Conservation (phyloP, 495 filamentous ascomycete species). For the Xylaria bambusicola region DNA sequence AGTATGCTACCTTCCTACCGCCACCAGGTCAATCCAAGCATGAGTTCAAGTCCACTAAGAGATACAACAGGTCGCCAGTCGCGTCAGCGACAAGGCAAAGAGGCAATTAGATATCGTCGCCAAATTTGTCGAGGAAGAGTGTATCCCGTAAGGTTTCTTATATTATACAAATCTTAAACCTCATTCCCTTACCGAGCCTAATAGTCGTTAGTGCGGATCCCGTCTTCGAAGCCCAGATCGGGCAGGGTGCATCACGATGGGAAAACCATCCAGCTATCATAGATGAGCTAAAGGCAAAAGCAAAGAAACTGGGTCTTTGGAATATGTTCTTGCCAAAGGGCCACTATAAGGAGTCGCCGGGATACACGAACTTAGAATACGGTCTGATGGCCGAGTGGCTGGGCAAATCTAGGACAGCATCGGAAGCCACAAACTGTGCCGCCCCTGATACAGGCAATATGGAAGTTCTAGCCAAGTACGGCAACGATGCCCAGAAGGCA, state of each 20-base stretch:
- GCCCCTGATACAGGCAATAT: conserved; percentile 95
- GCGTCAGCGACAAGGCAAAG: conserved; percentile 80
- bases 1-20: conserved; percentile 45
- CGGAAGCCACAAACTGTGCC: conserved; percentile 88
- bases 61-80: conserved; percentile 49
- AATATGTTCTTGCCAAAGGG: conserved; percentile 96
- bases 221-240: conserved; percentile 76
- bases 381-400: conserved; percentile 90
- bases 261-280: conserved; percentile 75
- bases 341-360: conserved; percentile 92
- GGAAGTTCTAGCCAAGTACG: conserved; percentile 94
- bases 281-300: conserved; percentile 85
- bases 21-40: background rate
- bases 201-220: conserved; percentile 61
- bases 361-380: conserved; percentile 89
- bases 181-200: conserved; percentile 3
- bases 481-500: conserved; percentile 84
- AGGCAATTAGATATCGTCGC: conserved; percentile 71
- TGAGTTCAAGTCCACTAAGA: conserved; percentile 32
- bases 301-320: conserved; percentile 86
- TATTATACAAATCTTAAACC: background rate
- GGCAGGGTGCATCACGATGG: conserved; percentile 72
- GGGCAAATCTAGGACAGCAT: conserved; percentile 75
- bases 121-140: conserved; percentile 97
- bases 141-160: conserved; percentile 62